Percentiles rank a stretch among this genome's conserved stretches.
These are phyloP conservation scores for Curvularia verruculosa DNA, from an alignment of 2,329 filamentous ascomycete species.

Conservation along the genomic window DNA sequence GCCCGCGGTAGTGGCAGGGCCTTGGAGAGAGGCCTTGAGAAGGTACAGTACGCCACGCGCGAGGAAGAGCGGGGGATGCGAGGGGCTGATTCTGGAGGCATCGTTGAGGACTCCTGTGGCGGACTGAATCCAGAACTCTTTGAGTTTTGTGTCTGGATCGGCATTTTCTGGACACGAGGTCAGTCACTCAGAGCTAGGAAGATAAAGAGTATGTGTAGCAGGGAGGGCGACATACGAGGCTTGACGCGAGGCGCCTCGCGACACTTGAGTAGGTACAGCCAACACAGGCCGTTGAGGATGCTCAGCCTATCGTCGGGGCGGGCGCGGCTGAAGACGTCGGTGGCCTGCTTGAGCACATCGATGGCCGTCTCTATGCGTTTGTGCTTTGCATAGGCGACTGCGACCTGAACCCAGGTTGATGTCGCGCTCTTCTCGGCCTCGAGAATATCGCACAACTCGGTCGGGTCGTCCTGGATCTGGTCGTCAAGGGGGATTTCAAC, in stretches of 20 bases:
- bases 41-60: slow-evolving; percentile 89
- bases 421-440: slow-evolving; percentile 93
- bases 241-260: slow-evolving; percentile 75
- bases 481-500: slow-evolving; percentile 95
- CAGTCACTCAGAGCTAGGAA: not conserved
- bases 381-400: slow-evolving; percentile 95
- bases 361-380: slow-evolving; percentile 85
- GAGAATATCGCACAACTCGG: slow-evolving; percentile 90
- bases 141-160: slow-evolving; percentile 79
- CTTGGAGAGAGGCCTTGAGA: slow-evolving; percentile 82
- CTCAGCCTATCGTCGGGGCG: slow-evolving; percentile 83
- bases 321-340: slow-evolving; percentile 71
- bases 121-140: slow-evolving; percentile 88
- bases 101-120: slow-evolving; percentile 95
- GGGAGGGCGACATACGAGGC: slow-evolving; percentile 52
- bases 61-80: slow-evolving; percentile 88
- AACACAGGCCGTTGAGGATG: slow-evolving; percentile 83
- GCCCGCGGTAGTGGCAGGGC: slow-evolving; percentile 70
- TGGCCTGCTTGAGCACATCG: slow-evolving; percentile 73
- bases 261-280: slow-evolving; percentile 90
- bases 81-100: slow-evolving; percentile 90
- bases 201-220: not conserved
- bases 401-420: slow-evolving; percentile 97
- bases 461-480: slow-evolving; percentile 83
- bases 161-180: slow-evolving; percentile 34